Percentiles rank a stretch among this genome's conserved stretches.
Conservation (phyloP, 2,329 filamentous ascomycete genomes). For the Pseudogymnoascus sp. region DNA sequence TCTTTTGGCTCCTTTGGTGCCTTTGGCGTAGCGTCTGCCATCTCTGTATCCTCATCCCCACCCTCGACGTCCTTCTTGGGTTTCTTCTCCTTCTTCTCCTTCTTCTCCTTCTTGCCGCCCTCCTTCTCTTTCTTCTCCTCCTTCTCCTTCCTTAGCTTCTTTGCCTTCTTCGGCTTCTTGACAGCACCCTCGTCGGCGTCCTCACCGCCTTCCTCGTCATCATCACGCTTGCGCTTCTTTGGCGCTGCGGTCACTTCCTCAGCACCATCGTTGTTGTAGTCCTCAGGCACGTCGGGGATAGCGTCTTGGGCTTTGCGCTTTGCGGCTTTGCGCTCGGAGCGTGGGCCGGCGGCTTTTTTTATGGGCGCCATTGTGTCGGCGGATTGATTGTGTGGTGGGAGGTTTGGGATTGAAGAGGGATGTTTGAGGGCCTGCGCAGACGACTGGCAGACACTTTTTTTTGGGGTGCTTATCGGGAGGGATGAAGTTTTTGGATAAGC, state of each 20-base stretch:
- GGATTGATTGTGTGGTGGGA: neutral
- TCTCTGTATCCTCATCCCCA: constrained; percentile 14
- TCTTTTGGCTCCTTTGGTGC: constrained; percentile 31
- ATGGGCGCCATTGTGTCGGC: neutral
- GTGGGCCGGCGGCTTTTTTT: constrained; percentile 11
- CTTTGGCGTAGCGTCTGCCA: constrained; percentile 24
- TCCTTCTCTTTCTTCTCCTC: constrained; percentile 13
- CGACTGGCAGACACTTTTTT: neutral
- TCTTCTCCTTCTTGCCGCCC: constrained; percentile 11
- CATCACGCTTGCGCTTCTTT: neutral
- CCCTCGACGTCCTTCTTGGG: constrained; percentile 20
- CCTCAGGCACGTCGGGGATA: constrained; percentile 27
- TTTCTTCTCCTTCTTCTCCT: constrained; percentile 10
- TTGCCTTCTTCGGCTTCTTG: constrained; percentile 12
- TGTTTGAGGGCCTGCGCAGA: neutral
- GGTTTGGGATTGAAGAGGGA: neutral
- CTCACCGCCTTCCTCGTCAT: constrained; percentile 19
- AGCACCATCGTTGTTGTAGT: constrained; percentile 9
- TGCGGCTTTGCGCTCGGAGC: constrained; percentile 28
- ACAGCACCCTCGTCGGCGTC: constrained; percentile 13
- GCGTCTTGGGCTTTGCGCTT: constrained; percentile 27
- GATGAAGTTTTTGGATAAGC: neutral
- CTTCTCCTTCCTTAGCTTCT: constrained; percentile 14
- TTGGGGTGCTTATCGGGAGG: neutral
- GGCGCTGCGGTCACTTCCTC: constrained; percentile 10